phyloP scores from a whole-genome alignment of 1,284 basidiomycete species.

The Microbotryomycetes sp. region DNA sequence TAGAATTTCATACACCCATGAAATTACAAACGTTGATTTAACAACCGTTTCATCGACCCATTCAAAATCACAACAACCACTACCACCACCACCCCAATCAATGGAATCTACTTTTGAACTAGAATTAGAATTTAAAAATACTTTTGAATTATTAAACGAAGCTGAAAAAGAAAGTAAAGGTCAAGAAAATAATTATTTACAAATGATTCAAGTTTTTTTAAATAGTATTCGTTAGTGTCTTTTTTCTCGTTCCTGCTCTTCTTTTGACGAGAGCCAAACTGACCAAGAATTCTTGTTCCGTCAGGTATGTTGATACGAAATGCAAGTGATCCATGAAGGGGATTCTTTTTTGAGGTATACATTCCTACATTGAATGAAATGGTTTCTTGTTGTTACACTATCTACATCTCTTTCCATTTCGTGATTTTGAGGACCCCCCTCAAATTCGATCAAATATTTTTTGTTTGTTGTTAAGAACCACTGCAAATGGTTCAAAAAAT shows the following conservation, averaged over 20 bases:
- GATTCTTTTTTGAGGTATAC: too few species aligned
- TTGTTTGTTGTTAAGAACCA: too few species aligned
- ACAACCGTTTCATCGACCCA: conserved; percentile 47
- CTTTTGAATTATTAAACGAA: conserved; percentile 47
- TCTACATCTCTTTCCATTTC: too few species aligned
- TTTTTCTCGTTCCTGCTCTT: too few species aligned
- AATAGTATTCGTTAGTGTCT: conserved; percentile 47
- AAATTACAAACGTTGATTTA: conserved; percentile 85
- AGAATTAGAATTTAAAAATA: conserved; percentile 52
- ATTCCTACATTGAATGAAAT: too few species aligned
- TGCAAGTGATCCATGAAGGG: conserved; percentile 19
- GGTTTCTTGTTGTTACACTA: too few species aligned
- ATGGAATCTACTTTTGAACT: conserved; percentile 47
- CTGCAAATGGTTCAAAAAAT: too few species aligned
- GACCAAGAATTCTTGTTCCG: too few species aligned
- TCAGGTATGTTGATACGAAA: conserved; percentile 33
- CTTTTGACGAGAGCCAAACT: too few species aligned
- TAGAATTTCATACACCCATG: conserved; percentile 83
- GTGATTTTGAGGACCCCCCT: too few species aligned
- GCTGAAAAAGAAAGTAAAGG: conserved; percentile 43
- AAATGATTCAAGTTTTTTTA: conserved; percentile 47
- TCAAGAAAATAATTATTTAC: conserved; percentile 45
- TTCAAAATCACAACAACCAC: not conserved
- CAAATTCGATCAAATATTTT: too few species aligned
- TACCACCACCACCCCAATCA: not conserved